These are phyloP conservation scores for Vanrija sp. DNA, from an alignment of 1,284 basidiomycete genomes.

Conservation along the genomic window DNA sequence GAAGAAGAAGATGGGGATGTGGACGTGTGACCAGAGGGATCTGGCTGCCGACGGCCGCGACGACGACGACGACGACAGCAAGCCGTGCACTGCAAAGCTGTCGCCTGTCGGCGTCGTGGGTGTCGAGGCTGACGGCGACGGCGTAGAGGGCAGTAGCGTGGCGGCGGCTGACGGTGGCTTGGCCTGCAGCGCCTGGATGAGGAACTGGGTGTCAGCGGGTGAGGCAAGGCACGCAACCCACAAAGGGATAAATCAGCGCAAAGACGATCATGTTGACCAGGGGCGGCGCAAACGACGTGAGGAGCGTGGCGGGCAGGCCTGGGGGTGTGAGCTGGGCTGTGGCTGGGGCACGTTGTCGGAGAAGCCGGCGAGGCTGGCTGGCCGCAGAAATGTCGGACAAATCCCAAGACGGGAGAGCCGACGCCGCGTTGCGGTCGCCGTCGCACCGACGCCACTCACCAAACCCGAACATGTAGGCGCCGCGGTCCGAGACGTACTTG, in stretches of 20 bases:
- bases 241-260: slow-evolving; percentile 47
- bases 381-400: too few species aligned
- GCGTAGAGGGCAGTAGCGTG: slow-evolving; percentile 26
- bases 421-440: neutral
- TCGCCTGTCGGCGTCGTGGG: slow-evolving; percentile 23
- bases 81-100: slow-evolving; percentile 16
- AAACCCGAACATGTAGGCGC: slow-evolving; percentile 46
- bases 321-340: slow-evolving; percentile 1
- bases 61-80: neutral
- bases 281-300: slow-evolving; percentile 44
- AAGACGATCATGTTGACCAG: slow-evolving; percentile 49
- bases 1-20: slow-evolving; percentile 41
- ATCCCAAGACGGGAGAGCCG: too few species aligned
- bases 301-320: slow-evolving; percentile 41
- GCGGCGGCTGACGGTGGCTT: slow-evolving; percentile 24
- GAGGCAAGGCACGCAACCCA: slow-evolving; percentile 14
- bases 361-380: too few species aligned
- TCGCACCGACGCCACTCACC: slow-evolving; percentile 24
- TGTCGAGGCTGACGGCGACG: slow-evolving; percentile 22
- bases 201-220: slow-evolving; percentile 27
- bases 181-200: slow-evolving; percentile 46
- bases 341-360: too few species aligned
- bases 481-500: slow-evolving; percentile 38
- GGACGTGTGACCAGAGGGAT: neutral
- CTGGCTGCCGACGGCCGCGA: neutral